Percentiles rank a stretch among this genome's conserved stretches.
Evolutionary conservation across 768 basidiomycete genomes (phyloP).

Genomic region (Panus rudis): DNA sequence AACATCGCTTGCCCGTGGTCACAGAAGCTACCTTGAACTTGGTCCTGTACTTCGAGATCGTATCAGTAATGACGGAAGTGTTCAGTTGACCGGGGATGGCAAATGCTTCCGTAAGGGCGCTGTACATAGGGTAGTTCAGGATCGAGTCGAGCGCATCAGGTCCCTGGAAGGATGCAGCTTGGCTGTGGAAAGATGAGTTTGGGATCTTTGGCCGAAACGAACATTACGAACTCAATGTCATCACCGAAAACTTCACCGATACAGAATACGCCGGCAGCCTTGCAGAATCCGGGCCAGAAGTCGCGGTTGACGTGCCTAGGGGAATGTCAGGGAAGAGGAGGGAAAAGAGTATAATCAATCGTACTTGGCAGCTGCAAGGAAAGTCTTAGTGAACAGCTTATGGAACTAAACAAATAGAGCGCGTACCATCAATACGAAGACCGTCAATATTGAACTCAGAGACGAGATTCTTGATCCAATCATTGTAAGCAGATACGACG

Average conservation of each 20-base stretch:
- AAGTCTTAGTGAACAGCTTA: not conserved
- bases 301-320: slow-evolving; percentile 57
- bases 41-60: slow-evolving; percentile 45
- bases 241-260: slow-evolving; percentile 73
- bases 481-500: slow-evolving; percentile 55
- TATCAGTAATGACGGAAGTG: slow-evolving; percentile 46
- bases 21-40: slow-evolving; percentile 36
- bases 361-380: slow-evolving; percentile 28
- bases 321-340: slow-evolving; percentile 5
- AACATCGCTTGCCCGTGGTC: not conserved
- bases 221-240: slow-evolving; percentile 37
- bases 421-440: slow-evolving; percentile 71
- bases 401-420: not conserved
- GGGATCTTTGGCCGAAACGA: slow-evolving; percentile 14
- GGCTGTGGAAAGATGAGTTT: slow-evolving; percentile 28
- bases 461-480: slow-evolving; percentile 67
- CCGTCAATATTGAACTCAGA: slow-evolving; percentile 73
- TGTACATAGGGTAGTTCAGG: slow-evolving; percentile 66
- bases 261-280: slow-evolving; percentile 75
- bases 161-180: slow-evolving; percentile 55
- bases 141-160: slow-evolving; percentile 57
- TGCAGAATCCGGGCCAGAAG: slow-evolving; percentile 75
- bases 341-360: slow-evolving; percentile 5
- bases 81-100: slow-evolving; percentile 64
- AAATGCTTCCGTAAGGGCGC: slow-evolving; percentile 57